phyloP scores from a whole-genome alignment of 768 basidiomycete genomes.

The Phaeotremella fagi region DNA sequence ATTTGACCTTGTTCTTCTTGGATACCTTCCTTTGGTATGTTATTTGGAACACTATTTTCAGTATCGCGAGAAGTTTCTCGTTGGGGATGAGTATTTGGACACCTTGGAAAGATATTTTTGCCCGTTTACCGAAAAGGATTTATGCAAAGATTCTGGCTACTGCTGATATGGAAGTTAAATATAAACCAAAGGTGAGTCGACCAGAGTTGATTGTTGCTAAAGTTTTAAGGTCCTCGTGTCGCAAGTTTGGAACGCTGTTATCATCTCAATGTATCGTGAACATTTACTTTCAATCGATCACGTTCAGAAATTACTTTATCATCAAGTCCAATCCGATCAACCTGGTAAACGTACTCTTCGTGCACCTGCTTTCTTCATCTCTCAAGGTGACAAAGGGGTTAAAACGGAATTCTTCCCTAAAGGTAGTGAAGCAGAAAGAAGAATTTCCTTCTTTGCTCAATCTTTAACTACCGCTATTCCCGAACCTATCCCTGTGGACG shows the following conservation, averaged over 20 bases:
- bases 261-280: conserved; percentile 99
- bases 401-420: conserved; percentile 88
- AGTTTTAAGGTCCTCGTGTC: conserved; percentile 80
- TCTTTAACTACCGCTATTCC: conserved; percentile 93
- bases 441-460: conserved; percentile 98
- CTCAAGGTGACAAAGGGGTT: conserved; percentile 80
- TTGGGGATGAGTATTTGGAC: conserved; percentile 98
- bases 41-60: conserved; percentile 95
- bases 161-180: conserved; percentile 93
- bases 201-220: neutral
- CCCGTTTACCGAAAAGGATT: conserved; percentile 89
- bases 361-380: conserved; percentile 97
- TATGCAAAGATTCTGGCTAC: conserved; percentile 94
- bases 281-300: conserved; percentile 98
- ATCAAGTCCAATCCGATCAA: conserved; percentile 86
- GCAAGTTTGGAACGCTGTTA: conserved; percentile 99
- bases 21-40: conserved; percentile 99
- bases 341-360: conserved; percentile 86
- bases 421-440: conserved; percentile 90
- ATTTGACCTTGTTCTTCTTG: conserved; percentile 91
- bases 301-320: conserved; percentile 94
- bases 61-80: conserved; percentile 62
- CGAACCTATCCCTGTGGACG: conserved; percentile 87
- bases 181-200: conserved; percentile 88
- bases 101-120: conserved; percentile 97